phyloP scores from a whole-genome alignment of 345 rosid genomes.

The Nephelium lappaceum region DNA sequence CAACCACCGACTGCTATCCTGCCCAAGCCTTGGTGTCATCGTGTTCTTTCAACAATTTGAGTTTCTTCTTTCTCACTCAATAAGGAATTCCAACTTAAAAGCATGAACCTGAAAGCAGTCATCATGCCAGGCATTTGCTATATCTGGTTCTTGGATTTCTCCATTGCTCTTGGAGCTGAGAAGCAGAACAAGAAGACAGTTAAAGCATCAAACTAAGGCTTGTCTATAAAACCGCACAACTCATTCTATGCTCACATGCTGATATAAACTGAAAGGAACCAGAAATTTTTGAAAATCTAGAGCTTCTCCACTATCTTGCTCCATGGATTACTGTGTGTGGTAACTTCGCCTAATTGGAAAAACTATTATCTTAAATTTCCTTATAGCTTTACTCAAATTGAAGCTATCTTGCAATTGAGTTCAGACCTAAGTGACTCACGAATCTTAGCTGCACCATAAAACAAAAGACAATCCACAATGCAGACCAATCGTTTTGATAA shows the following conservation, averaged over 20 bases:
- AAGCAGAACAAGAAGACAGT: conserved; percentile 10
- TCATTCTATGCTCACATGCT: not conserved
- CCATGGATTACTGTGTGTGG: too few relatives aligned
- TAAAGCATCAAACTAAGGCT: not conserved
- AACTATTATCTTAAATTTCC: not conserved
- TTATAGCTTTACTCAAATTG: not conserved
- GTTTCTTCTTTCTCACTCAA: conserved; percentile 9
- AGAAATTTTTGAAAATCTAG: not conserved
- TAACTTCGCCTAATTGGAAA: not conserved
- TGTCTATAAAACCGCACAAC: not conserved
- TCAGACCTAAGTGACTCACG: not conserved
- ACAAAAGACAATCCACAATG: not conserved
- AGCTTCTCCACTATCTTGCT: not conserved
- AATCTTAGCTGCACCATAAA: not conserved
- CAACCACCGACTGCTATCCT: conserved; percentile 4
- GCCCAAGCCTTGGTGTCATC: not conserved
- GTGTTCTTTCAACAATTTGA: not conserved
- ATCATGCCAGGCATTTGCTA: conserved; percentile 13
- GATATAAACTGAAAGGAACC: not conserved
- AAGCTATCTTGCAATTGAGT: not conserved
- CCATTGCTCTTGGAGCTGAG: conserved; percentile 65
- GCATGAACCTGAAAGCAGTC: conserved; percentile 12
- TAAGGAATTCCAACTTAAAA: not conserved
- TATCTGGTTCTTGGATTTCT: conserved; percentile 58
- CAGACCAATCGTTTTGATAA: conserved; percentile 1